phyloP scores from a whole-genome alignment of 139 green algal genomes.

The Spirogloea muscicola region DNA sequence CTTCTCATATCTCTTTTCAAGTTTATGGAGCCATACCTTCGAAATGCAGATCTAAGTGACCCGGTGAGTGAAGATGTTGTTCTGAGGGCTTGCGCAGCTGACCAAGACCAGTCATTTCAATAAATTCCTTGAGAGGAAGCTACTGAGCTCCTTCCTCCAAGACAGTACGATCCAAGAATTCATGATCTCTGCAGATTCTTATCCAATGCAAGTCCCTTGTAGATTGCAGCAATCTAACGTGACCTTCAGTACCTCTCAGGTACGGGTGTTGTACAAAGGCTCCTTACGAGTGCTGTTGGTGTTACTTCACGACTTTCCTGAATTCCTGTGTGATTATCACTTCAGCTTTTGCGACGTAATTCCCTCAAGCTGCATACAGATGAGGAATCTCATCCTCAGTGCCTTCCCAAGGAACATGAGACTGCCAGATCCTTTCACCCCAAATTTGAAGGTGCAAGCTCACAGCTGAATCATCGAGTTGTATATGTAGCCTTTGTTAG shows the following conservation, averaged over 20 bases:
- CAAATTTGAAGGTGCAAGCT: conserved; percentile 97
- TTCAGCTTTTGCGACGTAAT: conserved; percentile 90
- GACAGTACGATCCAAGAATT: no score
- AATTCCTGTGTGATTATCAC: conserved; percentile 98
- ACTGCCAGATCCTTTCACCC: conserved; percentile 97
- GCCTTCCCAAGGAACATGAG: conserved; percentile 96
- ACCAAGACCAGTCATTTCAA: no score
- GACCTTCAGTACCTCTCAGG: no score
- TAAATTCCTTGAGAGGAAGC: no score
- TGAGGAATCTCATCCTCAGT: conserved; percentile 95
- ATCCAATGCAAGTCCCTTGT: no score
- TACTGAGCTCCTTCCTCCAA: no score
- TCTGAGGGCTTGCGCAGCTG: no score
- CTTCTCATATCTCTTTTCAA: conserved; percentile 76
- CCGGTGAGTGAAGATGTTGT: no score
- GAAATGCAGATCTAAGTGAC: conserved; percentile 75
- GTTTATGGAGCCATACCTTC: conserved; percentile 96
- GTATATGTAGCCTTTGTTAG: no score
- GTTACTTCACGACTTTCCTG: conserved; percentile 98
- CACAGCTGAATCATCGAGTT: no score
- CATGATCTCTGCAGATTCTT: no score
- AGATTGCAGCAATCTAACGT: no score
- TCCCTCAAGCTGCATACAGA: conserved; percentile 88
- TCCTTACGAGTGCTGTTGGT: conserved; percentile 94
- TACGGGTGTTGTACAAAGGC: conserved; percentile 89